Percentiles rank a stretch among this genome's conserved stretches.
Evolutionary conservation across 2,329 filamentous ascomycete species (phyloP).

Genomic region (Juglanconis juglandina): DNA sequence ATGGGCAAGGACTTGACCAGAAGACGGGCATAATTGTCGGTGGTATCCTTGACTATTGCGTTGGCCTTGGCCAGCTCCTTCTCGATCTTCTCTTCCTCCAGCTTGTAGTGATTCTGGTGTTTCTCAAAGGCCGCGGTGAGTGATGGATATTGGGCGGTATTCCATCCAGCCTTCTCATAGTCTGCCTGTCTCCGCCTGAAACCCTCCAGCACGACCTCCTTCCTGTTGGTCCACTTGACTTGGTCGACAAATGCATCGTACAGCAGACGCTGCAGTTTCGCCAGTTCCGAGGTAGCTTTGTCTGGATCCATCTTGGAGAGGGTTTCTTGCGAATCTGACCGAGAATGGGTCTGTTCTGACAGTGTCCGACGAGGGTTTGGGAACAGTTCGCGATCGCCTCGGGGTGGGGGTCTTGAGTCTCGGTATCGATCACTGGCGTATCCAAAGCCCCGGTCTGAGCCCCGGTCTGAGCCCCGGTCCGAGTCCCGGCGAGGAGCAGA

Average conservation of each 20-base stretch:
- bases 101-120: slow-evolving; percentile 2
- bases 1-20: slow-evolving; percentile 4
- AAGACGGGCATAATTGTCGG: neutral
- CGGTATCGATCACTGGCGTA: slow-evolving; percentile 1
- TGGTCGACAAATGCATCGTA: slow-evolving; percentile 3
- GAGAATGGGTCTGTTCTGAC: neutral
- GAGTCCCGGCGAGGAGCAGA: neutral
- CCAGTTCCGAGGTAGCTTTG: slow-evolving; percentile 10
- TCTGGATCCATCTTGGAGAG: slow-evolving; percentile 4
- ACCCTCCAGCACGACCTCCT: slow-evolving; percentile 4
- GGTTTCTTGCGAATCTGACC: neutral
- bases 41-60: neutral
- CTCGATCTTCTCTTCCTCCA: neutral
- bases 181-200: slow-evolving; percentile 5
- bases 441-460: neutral
- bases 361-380: neutral
- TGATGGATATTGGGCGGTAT: slow-evolving; percentile 4
- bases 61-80: slow-evolving; percentile 2
- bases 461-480: neutral
- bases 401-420: slow-evolving; percentile 11
- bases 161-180: slow-evolving; percentile 2
- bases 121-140: neutral
- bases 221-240: slow-evolving; percentile 5
- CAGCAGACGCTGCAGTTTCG: neutral
- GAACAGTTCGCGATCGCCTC: neutral